Percentiles rank a stretch among this genome's conserved stretches.
Conservation (phyloP, 345 rosid genomes). For the Eutrema japonicum region DNA sequence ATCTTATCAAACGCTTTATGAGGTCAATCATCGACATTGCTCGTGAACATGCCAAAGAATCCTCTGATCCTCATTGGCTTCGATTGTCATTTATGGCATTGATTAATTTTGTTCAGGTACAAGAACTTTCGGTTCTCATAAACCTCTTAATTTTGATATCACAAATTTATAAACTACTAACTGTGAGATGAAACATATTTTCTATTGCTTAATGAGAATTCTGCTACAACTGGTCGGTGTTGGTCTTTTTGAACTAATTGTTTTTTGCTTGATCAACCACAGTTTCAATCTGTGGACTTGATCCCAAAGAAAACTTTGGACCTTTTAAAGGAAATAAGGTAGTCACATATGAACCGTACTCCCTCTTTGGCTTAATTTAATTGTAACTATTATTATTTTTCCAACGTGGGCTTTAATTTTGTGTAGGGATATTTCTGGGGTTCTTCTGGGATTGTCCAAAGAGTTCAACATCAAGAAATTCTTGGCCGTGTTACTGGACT, state of each 20-base stretch:
- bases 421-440: slow-evolving; percentile 63
- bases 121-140: slow-evolving; percentile 12
- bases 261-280: slow-evolving; percentile 39
- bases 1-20: slow-evolving; percentile 74
- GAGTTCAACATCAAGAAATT: slow-evolving; percentile 81
- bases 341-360: slow-evolving; percentile 13
- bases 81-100: slow-evolving; percentile 73
- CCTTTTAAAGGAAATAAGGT: slow-evolving; percentile 75
- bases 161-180: slow-evolving; percentile 6
- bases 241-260: slow-evolving; percentile 34
- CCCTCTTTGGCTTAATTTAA: slow-evolving; percentile 12
- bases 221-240: slow-evolving; percentile 18
- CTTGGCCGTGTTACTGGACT: slow-evolving; percentile 62
- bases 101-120: slow-evolving; percentile 88
- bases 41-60: slow-evolving; percentile 63
- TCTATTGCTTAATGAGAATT: slow-evolving; percentile 10
- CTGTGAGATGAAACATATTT: slow-evolving; percentile 20
- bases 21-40: slow-evolving; percentile 72
- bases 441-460: slow-evolving; percentile 67
- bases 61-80: slow-evolving; percentile 66
- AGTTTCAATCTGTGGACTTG: slow-evolving; percentile 67
- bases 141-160: slow-evolving; percentile 2
- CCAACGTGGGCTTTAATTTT: slow-evolving; percentile 27
- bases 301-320: slow-evolving; percentile 79
- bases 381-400: not conserved